phyloP scores from a whole-genome alignment of 176 grass and related monocot species.

The Puya raimondii region DNA sequence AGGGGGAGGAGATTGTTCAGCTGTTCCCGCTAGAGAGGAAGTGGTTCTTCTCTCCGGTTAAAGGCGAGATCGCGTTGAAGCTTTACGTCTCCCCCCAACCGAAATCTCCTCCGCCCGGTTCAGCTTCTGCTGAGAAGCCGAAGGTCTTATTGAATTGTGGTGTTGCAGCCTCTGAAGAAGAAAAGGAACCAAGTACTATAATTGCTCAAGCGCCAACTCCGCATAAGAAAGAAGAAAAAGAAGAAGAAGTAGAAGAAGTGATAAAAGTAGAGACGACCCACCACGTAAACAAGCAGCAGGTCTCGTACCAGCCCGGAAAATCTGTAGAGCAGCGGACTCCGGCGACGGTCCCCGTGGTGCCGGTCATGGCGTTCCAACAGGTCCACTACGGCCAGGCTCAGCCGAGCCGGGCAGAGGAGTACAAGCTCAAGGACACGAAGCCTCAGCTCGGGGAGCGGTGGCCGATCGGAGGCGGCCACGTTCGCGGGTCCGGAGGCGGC shows the following conservation, averaged over 20 bases:
- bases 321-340: slow-evolving; percentile 17
- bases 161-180: not conserved
- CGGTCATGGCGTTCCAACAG: slow-evolving; percentile 48
- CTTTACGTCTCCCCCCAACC: slow-evolving; percentile 23
- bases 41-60: slow-evolving; percentile 23
- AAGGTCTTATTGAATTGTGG: not conserved
- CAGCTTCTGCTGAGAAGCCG: not conserved
- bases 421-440: slow-evolving; percentile 34
- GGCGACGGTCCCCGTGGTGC: slow-evolving; percentile 3
- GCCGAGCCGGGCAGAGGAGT: slow-evolving; percentile 31
- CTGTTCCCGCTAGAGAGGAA: slow-evolving; percentile 23
- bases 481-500: not conserved
- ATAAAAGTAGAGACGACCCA: slow-evolving; percentile 15
- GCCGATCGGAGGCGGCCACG: slow-evolving; percentile 14
- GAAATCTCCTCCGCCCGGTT: slow-evolving; percentile 8
- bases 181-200: not conserved
- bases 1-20: slow-evolving; percentile 19
- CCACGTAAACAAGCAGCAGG: slow-evolving; percentile 26
- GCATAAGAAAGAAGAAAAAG: not conserved
- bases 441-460: slow-evolving; percentile 33
- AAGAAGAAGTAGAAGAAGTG: slow-evolving; percentile 17
- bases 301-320: slow-evolving; percentile 10
- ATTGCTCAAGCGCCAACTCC: not conserved
- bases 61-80: slow-evolving; percentile 30
- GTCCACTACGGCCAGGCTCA: slow-evolving; percentile 43